These are phyloP conservation scores for Puccinia polysora DNA, from an alignment of 1,284 basidiomycete genomes.

Conservation along the genomic window DNA sequence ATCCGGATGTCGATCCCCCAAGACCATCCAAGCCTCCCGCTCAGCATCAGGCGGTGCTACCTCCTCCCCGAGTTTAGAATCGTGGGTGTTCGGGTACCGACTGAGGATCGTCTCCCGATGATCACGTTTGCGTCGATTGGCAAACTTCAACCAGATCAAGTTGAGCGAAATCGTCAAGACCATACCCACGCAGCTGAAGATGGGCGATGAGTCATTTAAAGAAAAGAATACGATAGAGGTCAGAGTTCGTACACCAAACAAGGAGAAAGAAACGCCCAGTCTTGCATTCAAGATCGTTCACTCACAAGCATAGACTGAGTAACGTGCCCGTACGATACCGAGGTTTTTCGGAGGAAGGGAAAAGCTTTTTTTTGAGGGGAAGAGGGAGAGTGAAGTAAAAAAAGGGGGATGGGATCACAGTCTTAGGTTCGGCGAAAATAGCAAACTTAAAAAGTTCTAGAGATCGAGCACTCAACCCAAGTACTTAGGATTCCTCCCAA, in stretches of 20 bases:
- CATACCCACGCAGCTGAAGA: conserved; percentile 17
- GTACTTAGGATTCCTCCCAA: conserved; percentile 31
- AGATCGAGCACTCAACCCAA: conserved; percentile 23
- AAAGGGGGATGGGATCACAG: neutral
- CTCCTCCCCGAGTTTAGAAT: neutral
- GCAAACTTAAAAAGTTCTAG: neutral
- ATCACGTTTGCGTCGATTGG: conserved; percentile 9
- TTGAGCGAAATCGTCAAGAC: conserved; percentile 4
- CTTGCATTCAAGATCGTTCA: neutral
- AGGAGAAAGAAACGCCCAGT: neutral
- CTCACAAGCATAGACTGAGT: conserved; percentile 28
- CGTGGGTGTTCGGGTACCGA: conserved; percentile 9
- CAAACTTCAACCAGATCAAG: conserved; percentile 12
- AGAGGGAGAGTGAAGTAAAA: neutral
- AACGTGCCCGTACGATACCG: conserved; percentile 21
- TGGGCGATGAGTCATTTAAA: neutral
- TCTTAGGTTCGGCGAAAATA: neutral
- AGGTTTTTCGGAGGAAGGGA: conserved; percentile 29
- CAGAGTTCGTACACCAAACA: neutral
- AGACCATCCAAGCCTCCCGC: conserved; percentile 10
- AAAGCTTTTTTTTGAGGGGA: conserved; percentile 24
- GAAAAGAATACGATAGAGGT: neutral
- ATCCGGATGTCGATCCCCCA: conserved; percentile 40
- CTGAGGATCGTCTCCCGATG: conserved; percentile 12
- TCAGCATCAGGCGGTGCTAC: no score